These are phyloP conservation scores for Aspergillus melleus DNA, from an alignment of 2,329 filamentous ascomycete species.

Conservation along the genomic window DNA sequence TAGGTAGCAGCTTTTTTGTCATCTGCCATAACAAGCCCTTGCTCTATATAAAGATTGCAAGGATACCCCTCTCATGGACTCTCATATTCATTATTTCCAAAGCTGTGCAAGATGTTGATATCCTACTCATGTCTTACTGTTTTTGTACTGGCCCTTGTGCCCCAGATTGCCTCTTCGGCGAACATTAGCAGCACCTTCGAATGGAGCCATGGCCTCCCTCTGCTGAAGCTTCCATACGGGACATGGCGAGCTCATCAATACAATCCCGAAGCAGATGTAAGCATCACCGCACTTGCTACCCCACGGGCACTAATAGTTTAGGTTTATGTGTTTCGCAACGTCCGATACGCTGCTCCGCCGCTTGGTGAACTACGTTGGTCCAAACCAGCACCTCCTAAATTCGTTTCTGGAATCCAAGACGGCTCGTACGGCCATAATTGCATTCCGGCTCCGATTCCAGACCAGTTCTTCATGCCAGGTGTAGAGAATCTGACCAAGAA, in stretches of 20 bases:
- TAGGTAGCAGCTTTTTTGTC: no score
- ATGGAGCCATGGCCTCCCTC: background rate
- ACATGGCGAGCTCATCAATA: slow-evolving; percentile 2
- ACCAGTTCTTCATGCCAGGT: background rate
- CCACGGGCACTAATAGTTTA: background rate
- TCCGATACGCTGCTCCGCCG: slow-evolving; percentile 7
- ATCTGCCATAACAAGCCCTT: no score
- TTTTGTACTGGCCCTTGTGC: no score
- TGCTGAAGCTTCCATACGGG: slow-evolving; percentile 5
- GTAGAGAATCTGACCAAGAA: slow-evolving; percentile 1
- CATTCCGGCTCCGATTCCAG: background rate
- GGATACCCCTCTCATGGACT: no score
- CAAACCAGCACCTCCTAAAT: background rate
- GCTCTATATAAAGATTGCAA: no score
- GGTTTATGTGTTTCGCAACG: slow-evolving; percentile 3
- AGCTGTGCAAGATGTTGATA: no score
- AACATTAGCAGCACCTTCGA: no score
- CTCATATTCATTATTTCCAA: no score
- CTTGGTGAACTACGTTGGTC: slow-evolving; percentile 2
- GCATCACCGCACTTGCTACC: background rate
- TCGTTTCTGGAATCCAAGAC: background rate
- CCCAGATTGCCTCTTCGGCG: no score
- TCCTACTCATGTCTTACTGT: no score
- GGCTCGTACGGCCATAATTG: slow-evolving; percentile 2
- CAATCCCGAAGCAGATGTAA: background rate